These are phyloP conservation scores for Fagus sylvatica DNA, from an alignment of 306 rosid genomes.

Conservation along the genomic window DNA sequence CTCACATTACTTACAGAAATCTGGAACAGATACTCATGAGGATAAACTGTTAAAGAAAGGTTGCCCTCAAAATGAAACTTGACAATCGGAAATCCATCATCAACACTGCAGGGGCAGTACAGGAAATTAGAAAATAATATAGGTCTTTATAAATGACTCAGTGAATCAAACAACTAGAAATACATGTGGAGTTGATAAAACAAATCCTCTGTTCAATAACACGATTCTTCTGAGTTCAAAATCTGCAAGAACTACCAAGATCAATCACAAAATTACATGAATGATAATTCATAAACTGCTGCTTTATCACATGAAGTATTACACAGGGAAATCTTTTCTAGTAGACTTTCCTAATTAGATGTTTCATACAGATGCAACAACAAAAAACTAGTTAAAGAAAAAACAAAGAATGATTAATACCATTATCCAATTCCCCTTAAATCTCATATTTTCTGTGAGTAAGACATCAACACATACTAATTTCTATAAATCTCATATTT, in stretches of 20 bases:
- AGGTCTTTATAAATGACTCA: slow-evolving; percentile 12
- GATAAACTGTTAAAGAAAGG: slow-evolving; percentile 50
- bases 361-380: no score
- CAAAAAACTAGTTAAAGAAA: no score
- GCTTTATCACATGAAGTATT: neutral
- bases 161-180: neutral
- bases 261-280: neutral
- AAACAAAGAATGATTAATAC: no score
- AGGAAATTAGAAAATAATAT: slow-evolving; percentile 10
- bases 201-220: no score
- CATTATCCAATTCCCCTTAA: no score
- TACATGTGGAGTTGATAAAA: neutral
- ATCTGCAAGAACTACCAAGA: neutral
- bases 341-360: no score
- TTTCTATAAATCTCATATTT: no score
- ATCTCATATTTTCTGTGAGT: no score
- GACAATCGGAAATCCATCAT: slow-evolving; percentile 65
- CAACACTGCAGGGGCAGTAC: slow-evolving; percentile 52
- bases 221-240: no score
- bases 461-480: no score
- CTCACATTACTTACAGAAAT: slow-evolving; percentile 30
- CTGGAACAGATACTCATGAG: slow-evolving; percentile 76
- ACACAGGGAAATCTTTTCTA: neutral
- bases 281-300: neutral
- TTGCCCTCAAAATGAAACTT: slow-evolving; percentile 58